phyloP scores from a whole-genome alignment of 208 protist species.

The Trichomonas gallinae region DNA sequence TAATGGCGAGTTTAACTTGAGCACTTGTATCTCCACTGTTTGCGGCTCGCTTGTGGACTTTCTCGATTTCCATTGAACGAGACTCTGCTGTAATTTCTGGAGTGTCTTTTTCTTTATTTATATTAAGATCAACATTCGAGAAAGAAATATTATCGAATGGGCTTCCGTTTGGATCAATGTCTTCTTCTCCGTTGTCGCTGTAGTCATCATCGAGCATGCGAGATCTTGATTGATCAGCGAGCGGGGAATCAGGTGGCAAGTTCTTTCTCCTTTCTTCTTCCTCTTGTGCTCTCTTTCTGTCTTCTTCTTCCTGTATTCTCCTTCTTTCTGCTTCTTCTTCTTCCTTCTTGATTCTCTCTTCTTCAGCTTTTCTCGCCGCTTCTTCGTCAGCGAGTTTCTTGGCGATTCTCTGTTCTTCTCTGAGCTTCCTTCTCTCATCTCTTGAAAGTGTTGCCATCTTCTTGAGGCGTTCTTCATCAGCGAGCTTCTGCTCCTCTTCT shows the following conservation, averaged over 20 bases:
- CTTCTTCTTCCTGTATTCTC: background rate
- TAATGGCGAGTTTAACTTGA: background rate
- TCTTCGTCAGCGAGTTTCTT: background rate
- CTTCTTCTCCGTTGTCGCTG: background rate
- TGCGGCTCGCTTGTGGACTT: background rate
- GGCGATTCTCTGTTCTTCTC: background rate
- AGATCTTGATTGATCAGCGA: too few species aligned
- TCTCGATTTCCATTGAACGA: background rate
- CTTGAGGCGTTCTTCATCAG: background rate
- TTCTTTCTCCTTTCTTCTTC: background rate
- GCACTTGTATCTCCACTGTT: background rate
- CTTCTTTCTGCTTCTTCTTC: background rate
- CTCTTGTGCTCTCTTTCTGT: background rate
- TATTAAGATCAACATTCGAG: background rate
- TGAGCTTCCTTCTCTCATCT: background rate
- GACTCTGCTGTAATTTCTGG: background rate
- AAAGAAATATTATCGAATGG: background rate
- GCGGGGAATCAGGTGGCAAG: too few species aligned
- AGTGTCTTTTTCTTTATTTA: too few species aligned
- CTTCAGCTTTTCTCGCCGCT: background rate
- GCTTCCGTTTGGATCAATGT: background rate
- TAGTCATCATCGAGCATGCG: background rate
- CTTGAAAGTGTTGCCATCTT: background rate
- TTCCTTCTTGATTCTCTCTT: background rate
- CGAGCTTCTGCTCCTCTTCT: background rate